phyloP scores from a whole-genome alignment of 306 rosid genomes.

The Comarum palustre region DNA sequence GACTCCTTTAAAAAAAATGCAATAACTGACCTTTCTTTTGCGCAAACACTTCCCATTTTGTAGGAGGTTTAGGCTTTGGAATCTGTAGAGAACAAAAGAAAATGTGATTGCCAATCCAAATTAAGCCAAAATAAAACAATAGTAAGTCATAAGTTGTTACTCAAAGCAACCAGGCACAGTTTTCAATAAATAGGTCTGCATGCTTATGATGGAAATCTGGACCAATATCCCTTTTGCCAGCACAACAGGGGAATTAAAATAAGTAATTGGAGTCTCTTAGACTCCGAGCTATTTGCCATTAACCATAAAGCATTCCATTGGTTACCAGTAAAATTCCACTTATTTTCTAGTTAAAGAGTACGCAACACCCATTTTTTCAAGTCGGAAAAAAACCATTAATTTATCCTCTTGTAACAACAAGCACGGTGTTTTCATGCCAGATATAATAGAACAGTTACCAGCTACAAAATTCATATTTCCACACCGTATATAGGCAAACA shows the following conservation, averaged over 20 bases:
- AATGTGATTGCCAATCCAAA: not conserved
- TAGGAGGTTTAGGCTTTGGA: constrained; percentile 80
- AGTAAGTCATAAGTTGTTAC: not conserved
- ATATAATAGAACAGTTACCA: not conserved
- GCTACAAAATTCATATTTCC: not conserved
- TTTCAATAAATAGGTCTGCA: not conserved
- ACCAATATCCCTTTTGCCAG: not conserved
- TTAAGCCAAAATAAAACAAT: not conserved
- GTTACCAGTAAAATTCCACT: not conserved
- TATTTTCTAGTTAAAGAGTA: not conserved
- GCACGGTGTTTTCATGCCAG: not conserved
- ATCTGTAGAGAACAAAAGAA: constrained; percentile 42
- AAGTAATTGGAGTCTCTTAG: not conserved
- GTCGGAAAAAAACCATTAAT: not conserved
- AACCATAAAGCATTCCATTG: not conserved
- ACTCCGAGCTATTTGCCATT: not conserved
- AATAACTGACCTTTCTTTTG: constrained; percentile 63
- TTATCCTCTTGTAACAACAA: not conserved
- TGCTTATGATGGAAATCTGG: not conserved
- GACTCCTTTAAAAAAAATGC: not conserved
- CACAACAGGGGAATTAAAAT: not conserved
- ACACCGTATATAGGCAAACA: not conserved
- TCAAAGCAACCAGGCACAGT: not conserved
- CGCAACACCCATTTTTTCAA: too few species aligned
- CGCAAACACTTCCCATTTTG: constrained; percentile 89